Base-by-base conservation (phyloP, 805 yeast genomes). In the Cyberlindnera euphorbiiphila region DNA sequence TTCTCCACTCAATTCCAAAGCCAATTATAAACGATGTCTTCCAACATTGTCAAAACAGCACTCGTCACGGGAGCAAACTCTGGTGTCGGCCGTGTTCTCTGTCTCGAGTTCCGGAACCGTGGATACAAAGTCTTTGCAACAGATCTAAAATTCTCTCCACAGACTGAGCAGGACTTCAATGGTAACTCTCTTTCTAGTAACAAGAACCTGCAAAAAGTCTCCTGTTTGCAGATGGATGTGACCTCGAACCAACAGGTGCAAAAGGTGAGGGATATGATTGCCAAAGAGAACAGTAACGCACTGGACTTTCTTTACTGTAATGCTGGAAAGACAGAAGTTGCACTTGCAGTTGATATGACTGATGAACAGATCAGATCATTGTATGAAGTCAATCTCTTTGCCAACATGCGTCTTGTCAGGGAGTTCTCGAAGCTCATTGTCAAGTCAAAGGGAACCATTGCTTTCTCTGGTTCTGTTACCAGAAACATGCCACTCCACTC, bases 41-140 rank as follows among this genome's bases (percentile, higher is more conserved):
- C 9, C 19, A 28, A 34, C 9, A 28, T 28, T 20, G 16, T 19
- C 28, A 34, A 34, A 25, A 34, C 42, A 5, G 84, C 77, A 4
- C 63, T 78, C 20, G 72, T 78, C 14, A 75, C 82, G 1, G 84
- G 84, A 6, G 73, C 78, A 4, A 73, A 81, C 1, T 66, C 75
- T 0, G 83, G 84, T 10, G 77, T 78, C 41, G 84, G 84, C 0
- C 65, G 59, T 39, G 66, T 68, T 12, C 50, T 75, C 6, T 64
- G 76, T 6, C 48, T 60, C n/a, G 74, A 72, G 45, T 60, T 77
- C 32, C 62, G 68, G 19, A 47, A 50, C 15, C 58, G 66, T 25
- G 72, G 72, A 0, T 69, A 60, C 48, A 51, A 47, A 20, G 64
- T 67, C 4, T 61, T 59, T 36, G 71, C 68, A 6, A 49, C 64